Evolutionary conservation across 495 filamentous ascomycete species (phyloP).

Genomic region (Cladorrhinum samala): DNA sequence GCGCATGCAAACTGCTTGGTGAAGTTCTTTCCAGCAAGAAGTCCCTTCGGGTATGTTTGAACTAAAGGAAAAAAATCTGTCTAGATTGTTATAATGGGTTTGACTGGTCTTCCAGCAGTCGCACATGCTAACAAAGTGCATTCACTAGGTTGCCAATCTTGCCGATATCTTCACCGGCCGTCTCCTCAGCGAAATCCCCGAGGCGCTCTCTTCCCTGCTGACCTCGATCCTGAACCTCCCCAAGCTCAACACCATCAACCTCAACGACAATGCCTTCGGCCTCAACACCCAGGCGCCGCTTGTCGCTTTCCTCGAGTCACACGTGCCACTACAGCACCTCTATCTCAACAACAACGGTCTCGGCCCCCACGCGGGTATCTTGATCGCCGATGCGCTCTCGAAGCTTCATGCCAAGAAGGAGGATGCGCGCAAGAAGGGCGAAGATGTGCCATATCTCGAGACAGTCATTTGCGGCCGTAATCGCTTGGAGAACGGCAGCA

Average conservation of each 20-base stretch:
- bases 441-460: slow-evolving; percentile 73
- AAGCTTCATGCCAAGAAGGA: slow-evolving; percentile 69
- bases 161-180: slow-evolving; percentile 97
- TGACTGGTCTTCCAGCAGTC: too few species aligned
- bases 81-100: neutral
- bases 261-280: slow-evolving; percentile 97
- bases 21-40: slow-evolving; percentile 74
- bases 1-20: slow-evolving; percentile 76
- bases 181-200: slow-evolving; percentile 87
- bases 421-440: slow-evolving; percentile 58
- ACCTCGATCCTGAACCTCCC: slow-evolving; percentile 77
- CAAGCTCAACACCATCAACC: slow-evolving; percentile 81
- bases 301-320: slow-evolving; percentile 76
- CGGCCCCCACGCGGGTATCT: slow-evolving; percentile 77
- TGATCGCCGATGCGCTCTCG: slow-evolving; percentile 79
- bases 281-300: slow-evolving; percentile 81
- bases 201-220: slow-evolving; percentile 77
- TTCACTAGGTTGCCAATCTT: slow-evolving; percentile 66
- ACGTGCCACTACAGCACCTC: slow-evolving; percentile 82
- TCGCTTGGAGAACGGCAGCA: slow-evolving; percentile 87
- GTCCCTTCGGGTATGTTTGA: slow-evolving; percentile 55
- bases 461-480: slow-evolving; percentile 95
- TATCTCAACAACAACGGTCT: slow-evolving; percentile 98
- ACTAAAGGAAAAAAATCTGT: neutral
- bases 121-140: slow-evolving; percentile 16